Evolutionary conservation across 805 yeast genomes (phyloP).

Genomic region (Kluyveromyces siamensis): DNA sequence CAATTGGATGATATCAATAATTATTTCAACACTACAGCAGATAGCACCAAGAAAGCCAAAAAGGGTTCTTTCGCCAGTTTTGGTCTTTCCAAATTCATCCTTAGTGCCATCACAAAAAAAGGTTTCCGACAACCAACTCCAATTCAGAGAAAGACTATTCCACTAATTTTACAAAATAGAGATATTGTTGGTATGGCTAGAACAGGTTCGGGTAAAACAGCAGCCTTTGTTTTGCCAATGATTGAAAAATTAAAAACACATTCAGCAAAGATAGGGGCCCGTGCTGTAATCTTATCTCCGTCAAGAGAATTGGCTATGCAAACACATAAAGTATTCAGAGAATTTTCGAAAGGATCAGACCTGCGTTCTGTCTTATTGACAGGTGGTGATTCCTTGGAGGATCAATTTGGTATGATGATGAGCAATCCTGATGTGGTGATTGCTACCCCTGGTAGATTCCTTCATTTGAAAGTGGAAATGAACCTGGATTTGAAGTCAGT

Average conservation of each 20-base stretch:
- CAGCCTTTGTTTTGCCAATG: conserved; percentile 89
- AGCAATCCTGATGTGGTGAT: conserved; percentile 87
- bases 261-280: conserved; percentile 76
- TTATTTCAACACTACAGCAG: conserved; percentile 31
- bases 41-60: conserved; percentile 32
- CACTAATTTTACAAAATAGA: conserved; percentile 73
- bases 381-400: conserved; percentile 98
- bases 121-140: conserved; percentile 97
- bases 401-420: conserved; percentile 90
- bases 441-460: conserved; percentile 96
- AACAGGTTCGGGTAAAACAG: conserved; percentile 98
- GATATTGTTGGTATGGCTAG: conserved; percentile 99
- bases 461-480: conserved; percentile 96
- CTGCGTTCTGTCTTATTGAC: conserved; percentile 72
- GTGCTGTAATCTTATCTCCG: conserved; percentile 87
- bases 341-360: conserved; percentile 77
- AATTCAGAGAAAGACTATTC: conserved; percentile 92
- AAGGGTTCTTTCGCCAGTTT: conserved; percentile 83
- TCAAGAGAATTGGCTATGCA: conserved; percentile 95
- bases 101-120: conserved; percentile 64
- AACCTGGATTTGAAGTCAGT: conserved; percentile 69
- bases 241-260: conserved; percentile 78
- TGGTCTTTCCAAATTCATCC: conserved; percentile 68
- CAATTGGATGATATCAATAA: conserved; percentile 39
- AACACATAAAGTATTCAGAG: conserved; percentile 81